Percentiles rank a stretch among this genome's conserved stretches.
Evolutionary conservation across 2,329 filamentous ascomycete species (phyloP).

Genomic region (Balansia obtecta): DNA sequence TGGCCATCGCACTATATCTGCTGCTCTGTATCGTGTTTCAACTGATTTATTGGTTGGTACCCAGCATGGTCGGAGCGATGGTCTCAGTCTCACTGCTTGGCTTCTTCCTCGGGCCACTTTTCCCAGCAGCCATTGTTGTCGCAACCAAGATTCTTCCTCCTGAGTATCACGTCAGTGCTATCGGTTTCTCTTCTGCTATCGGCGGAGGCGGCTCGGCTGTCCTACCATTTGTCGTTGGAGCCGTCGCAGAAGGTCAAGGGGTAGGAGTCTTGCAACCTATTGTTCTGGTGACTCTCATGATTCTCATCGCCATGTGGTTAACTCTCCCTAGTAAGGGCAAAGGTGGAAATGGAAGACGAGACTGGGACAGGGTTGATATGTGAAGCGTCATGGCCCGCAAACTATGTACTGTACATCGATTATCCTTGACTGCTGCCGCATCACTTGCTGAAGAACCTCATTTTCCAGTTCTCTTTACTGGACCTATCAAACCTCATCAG

Average conservation of each 20-base stretch:
- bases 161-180: constrained; percentile 64
- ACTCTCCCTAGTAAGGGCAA: constrained; percentile 24
- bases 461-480: too few relatives aligned
- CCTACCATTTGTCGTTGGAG: constrained; percentile 54
- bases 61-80: constrained; percentile 60
- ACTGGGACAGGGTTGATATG: neutral
- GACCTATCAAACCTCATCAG: too few relatives aligned
- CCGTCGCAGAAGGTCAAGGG: constrained; percentile 47
- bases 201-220: constrained; percentile 61
- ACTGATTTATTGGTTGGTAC: constrained; percentile 71
- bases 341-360: neutral
- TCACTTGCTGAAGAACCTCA: too few relatives aligned
- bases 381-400: neutral
- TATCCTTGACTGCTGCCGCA: too few relatives aligned
- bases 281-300: constrained; percentile 33
- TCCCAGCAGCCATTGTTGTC: constrained; percentile 61
- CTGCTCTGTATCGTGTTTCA: constrained; percentile 49
- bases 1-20: constrained; percentile 52
- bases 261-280: constrained; percentile 46
- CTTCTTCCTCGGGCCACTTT: constrained; percentile 70
- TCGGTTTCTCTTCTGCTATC: constrained; percentile 70
- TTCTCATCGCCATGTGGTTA: constrained; percentile 33
- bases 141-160: constrained; percentile 62
- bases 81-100: constrained; percentile 61
- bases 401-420: too few relatives aligned